Evolutionary conservation across 805 yeast genomes (phyloP).

Genomic region (Lachancea waltii): DNA sequence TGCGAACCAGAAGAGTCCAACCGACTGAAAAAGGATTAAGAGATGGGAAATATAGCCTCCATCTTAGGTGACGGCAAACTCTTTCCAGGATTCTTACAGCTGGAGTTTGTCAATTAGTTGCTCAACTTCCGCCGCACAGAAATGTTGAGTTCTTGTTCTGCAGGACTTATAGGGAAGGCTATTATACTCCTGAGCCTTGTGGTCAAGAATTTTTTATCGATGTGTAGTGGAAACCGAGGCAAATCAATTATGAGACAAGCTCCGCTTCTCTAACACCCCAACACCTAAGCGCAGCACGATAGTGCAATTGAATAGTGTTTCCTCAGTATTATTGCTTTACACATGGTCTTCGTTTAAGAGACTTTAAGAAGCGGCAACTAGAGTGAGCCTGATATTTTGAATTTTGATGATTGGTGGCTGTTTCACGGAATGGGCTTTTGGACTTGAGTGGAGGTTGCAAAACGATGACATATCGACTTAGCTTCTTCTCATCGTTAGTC

Average conservation of each 20-base stretch:
- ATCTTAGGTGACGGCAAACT: no score
- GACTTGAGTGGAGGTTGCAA: conserved; percentile 3
- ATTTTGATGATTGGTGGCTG: no score
- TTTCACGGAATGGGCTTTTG: neutral
- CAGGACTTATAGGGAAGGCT: conserved; percentile 5
- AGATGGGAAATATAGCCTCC: no score
- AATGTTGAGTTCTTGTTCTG: neutral
- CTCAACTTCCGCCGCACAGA: no score
- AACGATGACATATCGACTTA: neutral
- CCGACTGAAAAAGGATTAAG: no score
- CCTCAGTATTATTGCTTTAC: no score
- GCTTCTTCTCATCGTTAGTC: conserved; percentile 5
- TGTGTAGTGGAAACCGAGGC: neutral
- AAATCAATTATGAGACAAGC: neutral
- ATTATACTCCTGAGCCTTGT: conserved; percentile 6
- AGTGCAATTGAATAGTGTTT: neutral
- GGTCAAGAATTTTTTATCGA: neutral
- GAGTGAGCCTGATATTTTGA: no score
- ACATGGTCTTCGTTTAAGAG: no score
- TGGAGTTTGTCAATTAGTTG: neutral
- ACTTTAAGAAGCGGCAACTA: no score
- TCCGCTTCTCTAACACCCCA: conserved; percentile 5
- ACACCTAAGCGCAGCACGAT: conserved; percentile 7
- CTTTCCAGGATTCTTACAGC: neutral
- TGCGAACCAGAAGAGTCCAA: no score